Evolutionary conservation across 192 early-diverging fungal species (phyloP).

Genomic region (Coemansia umbellata): DNA sequence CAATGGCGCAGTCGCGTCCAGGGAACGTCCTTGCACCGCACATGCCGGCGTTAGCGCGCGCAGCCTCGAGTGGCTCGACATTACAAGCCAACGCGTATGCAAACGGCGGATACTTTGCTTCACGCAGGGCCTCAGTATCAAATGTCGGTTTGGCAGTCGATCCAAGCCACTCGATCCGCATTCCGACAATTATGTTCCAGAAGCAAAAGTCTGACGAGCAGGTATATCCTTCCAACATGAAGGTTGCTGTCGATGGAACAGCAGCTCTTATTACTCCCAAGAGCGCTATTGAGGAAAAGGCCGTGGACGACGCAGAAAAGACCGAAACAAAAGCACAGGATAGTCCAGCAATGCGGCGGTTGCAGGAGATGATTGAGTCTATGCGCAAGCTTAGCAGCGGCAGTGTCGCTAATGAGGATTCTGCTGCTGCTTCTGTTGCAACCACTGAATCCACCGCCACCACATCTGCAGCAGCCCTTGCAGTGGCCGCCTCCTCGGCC

Average conservation of each 20-base stretch:
- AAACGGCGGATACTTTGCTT: conserved; percentile 44
- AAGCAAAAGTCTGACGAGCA: conserved; percentile 7
- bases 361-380: conserved; percentile 50
- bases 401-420: neutral
- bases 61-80: neutral
- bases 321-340: conserved; percentile 7
- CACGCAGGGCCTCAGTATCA: conserved; percentile 41
- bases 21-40: conserved; percentile 38
- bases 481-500: neutral
- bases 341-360: conserved; percentile 28
- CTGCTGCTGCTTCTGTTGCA: neutral
- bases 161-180: conserved; percentile 44
- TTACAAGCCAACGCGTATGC: conserved; percentile 20
- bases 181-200: conserved; percentile 47
- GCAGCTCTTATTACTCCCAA: conserved; percentile 1
- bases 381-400: conserved; percentile 20
- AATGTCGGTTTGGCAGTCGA: conserved; percentile 43
- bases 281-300: neutral
- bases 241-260: neutral
- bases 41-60: conserved; percentile 11
- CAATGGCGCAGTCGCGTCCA: conserved; percentile 30
- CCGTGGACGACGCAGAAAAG: neutral
- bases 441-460: neutral
- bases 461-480: neutral
- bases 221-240: no score